Evolutionary conservation across 1,284 basidiomycete species (phyloP).

Genomic region (Rhodotorula sp.): DNA sequence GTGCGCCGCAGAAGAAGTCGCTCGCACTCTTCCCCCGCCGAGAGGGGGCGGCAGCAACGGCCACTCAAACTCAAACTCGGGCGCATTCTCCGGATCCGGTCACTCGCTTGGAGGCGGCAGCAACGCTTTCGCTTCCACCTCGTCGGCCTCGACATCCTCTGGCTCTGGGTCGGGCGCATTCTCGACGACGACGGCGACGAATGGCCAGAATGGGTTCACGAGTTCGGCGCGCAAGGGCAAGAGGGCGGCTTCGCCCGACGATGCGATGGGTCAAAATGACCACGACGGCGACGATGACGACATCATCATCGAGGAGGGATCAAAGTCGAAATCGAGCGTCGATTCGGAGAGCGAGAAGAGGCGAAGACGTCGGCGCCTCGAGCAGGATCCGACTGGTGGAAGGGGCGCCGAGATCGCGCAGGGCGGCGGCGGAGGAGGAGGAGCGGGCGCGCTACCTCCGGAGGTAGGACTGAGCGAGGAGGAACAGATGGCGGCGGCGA

Average conservation of each 20-base stretch:
- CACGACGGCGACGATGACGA: conserved; percentile 20
- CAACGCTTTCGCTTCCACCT: neutral
- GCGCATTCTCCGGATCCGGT: conserved; percentile 9
- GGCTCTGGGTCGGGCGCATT: neutral
- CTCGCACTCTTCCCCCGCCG: conserved; percentile 51
- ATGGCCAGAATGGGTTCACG: no score
- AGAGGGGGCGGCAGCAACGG: neutral
- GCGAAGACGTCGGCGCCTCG: conserved; percentile 12
- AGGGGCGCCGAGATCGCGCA: conserved; percentile 4
- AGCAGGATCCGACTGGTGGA: neutral
- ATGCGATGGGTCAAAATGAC: neutral
- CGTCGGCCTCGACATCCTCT: neutral
- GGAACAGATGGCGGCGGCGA: conserved; percentile 47
- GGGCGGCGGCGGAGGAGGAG: conserved; percentile 26
- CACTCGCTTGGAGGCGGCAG: conserved; percentile 5
- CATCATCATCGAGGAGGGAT: conserved; percentile 18
- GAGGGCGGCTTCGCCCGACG: conserved; percentile 1
- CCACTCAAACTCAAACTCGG: neutral
- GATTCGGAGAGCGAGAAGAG: conserved; percentile 45
- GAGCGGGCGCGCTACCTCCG: neutral
- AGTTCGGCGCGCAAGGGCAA: conserved; percentile 4
- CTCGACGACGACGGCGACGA: neutral
- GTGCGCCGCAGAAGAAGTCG: conserved; percentile 62
- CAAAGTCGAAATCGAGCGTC: neutral
- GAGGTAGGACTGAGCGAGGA: conserved; percentile 47